Percentiles rank a stretch among this genome's conserved stretches.
These are phyloP conservation scores for Collybia nuda DNA, from an alignment of 768 basidiomycete species.

Conservation along the genomic window DNA sequence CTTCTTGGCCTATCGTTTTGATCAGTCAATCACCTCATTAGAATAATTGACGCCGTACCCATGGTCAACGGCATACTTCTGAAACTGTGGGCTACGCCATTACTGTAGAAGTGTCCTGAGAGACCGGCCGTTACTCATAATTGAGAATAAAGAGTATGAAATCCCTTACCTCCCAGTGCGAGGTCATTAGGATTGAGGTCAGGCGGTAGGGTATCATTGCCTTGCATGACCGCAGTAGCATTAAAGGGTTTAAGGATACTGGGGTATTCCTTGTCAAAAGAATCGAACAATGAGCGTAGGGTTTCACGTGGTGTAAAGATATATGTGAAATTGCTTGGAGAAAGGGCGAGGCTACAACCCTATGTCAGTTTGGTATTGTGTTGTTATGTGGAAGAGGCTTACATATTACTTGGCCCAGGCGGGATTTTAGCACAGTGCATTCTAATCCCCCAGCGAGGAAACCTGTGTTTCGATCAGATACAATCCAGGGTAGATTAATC, in stretches of 20 bases:
- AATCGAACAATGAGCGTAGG: slow-evolving; percentile 28
- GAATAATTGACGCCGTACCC: slow-evolving; percentile 14
- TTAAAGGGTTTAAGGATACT: slow-evolving; percentile 17
- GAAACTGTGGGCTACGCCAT: slow-evolving; percentile 25
- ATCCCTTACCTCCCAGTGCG: slow-evolving; percentile 21
- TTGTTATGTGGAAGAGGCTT: slow-evolving; percentile 4
- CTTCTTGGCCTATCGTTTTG: slow-evolving; percentile 20
- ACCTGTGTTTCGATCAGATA: slow-evolving; percentile 17
- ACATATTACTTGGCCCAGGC: slow-evolving; percentile 28
- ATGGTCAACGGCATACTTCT: slow-evolving; percentile 24
- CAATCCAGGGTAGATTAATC: neutral
- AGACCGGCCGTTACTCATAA: neutral
- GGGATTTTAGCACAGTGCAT: slow-evolving; percentile 34
- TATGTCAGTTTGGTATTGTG: neutral
- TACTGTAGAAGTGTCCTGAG: slow-evolving; percentile 30
- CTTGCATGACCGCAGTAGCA: slow-evolving; percentile 13
- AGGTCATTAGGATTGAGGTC: slow-evolving; percentile 20
- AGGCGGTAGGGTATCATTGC: slow-evolving; percentile 22
- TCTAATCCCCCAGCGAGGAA: slow-evolving; percentile 40
- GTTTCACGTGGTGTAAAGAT: slow-evolving; percentile 33
- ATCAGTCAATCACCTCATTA: neutral
- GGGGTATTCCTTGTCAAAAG: slow-evolving; percentile 30
- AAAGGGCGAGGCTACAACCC: slow-evolving; percentile 19
- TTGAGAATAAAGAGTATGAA: neutral
- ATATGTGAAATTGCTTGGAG: slow-evolving; percentile 26